phyloP scores from a whole-genome alignment of 2,329 filamentous ascomycete genomes.

The Fusarium temperatum region DNA sequence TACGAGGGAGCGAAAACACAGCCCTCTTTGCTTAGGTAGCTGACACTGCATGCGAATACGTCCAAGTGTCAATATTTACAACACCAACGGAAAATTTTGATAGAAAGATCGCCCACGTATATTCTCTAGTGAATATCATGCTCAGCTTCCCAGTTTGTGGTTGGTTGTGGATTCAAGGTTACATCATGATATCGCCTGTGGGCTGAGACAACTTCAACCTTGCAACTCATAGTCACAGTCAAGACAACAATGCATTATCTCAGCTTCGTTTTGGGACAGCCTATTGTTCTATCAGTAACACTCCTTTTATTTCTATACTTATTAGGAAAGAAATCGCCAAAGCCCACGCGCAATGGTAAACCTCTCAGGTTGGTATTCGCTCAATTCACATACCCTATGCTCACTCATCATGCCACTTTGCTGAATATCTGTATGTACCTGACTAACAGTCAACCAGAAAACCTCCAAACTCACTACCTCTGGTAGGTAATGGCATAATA shows the following conservation, averaged over 20 bases:
- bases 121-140: neutral
- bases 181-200: slow-evolving; percentile 12
- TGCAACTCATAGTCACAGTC: neutral
- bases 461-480: slow-evolving; percentile 61
- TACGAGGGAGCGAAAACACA: slow-evolving; percentile 10
- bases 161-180: slow-evolving; percentile 1
- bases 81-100: neutral
- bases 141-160: neutral
- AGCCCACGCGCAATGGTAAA: slow-evolving; percentile 33
- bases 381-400: neutral
- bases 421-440: neutral
- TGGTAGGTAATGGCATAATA: slow-evolving; percentile 68
- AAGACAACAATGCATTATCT: slow-evolving; percentile 27
- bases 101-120: neutral
- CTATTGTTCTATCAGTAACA: neutral
- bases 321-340: neutral
- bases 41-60: neutral
- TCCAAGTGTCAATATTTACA: neutral
- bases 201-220: slow-evolving; percentile 14
- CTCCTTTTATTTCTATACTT: neutral
- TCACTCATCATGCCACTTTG: neutral
- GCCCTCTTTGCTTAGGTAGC: neutral
- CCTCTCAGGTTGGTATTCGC: slow-evolving; percentile 19
- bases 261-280: neutral
- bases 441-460: slow-evolving; percentile 45